Evolutionary conservation across 1,284 basidiomycete species (phyloP).

Genomic region (Sutorius eximius): DNA sequence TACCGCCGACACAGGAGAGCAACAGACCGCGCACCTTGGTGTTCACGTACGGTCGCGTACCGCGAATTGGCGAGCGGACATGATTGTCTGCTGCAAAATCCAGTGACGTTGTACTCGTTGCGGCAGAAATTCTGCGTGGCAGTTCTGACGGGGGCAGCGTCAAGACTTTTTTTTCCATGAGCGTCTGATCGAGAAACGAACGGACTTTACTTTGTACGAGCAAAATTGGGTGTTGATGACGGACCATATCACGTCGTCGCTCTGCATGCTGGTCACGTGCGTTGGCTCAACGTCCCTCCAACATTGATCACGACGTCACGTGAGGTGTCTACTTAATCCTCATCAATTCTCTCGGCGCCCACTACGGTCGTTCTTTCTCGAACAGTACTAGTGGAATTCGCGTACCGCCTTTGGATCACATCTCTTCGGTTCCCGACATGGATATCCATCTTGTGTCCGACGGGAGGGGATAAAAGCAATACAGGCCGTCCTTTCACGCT

Average conservation of each 20-base stretch:
- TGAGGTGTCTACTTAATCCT: too few species aligned
- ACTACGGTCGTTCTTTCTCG: background rate
- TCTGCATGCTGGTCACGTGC: constrained; percentile 57
- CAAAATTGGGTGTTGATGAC: constrained; percentile 93
- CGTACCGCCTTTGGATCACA: background rate
- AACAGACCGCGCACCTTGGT: constrained; percentile 70
- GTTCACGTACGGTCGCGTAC: constrained; percentile 96
- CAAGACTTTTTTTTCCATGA: constrained; percentile 2
- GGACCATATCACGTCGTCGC: constrained; percentile 95
- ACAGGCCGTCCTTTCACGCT: background rate
- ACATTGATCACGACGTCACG: constrained; percentile 1
- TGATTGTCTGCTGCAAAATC: constrained; percentile 94
- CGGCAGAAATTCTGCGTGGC: constrained; percentile 96
- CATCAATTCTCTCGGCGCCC: too few species aligned
- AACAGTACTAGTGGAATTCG: background rate
- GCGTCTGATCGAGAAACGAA: constrained; percentile 13
- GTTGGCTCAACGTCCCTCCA: background rate
- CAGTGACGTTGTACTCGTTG: constrained; percentile 98
- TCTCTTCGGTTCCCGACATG: background rate
- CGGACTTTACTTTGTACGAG: constrained; percentile 97
- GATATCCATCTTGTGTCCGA: background rate
- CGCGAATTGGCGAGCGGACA: constrained; percentile 97
- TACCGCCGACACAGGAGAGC: background rate
- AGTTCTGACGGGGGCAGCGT: constrained; percentile 54
- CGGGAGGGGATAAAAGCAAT: background rate